A percentile compares a stretch with the other conserved stretches of the same genome.
phyloP scores from a whole-genome alignment of 169 alveolate species.

The Eimeria falciformis region DNA sequence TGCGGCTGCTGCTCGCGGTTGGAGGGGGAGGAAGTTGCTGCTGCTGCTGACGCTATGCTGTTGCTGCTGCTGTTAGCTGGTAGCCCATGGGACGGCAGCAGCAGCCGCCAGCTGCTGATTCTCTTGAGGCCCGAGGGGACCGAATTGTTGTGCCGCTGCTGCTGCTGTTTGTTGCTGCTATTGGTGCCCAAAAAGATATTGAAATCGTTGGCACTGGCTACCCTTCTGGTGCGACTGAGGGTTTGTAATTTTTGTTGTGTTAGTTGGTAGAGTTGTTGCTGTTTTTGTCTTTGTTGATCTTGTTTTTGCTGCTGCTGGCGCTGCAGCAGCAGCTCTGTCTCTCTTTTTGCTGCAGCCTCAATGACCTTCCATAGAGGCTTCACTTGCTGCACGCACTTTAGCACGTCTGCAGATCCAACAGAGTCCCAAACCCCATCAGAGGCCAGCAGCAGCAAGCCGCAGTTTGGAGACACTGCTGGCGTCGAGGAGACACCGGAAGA shows the following conservation, averaged over 20 bases:
- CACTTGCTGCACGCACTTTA: conserved; percentile 9
- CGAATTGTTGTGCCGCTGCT: background rate
- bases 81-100: background rate
- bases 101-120: background rate
- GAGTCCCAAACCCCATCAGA: conserved; percentile 77
- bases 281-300: background rate
- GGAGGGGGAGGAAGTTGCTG: background rate
- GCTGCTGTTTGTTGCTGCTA: conserved; percentile 32
- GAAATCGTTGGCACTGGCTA: background rate
- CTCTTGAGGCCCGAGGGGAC: background rate
- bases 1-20: conserved; percentile 2
- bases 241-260: background rate
- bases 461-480: background rate
- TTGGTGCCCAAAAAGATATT: background rate
- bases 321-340: conserved; percentile 31
- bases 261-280: background rate
- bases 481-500: background rate
- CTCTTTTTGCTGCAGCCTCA: conserved; percentile 1
- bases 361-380: conserved; percentile 9
- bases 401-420: conserved; percentile 7
- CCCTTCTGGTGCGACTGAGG: no score
- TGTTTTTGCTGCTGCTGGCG: background rate
- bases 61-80: background rate
- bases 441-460: conserved; percentile 73
- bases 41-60: background rate